These are phyloP conservation scores for Pezicula radicicola DNA, from an alignment of 2,329 filamentous ascomycete genomes.

Conservation along the genomic window DNA sequence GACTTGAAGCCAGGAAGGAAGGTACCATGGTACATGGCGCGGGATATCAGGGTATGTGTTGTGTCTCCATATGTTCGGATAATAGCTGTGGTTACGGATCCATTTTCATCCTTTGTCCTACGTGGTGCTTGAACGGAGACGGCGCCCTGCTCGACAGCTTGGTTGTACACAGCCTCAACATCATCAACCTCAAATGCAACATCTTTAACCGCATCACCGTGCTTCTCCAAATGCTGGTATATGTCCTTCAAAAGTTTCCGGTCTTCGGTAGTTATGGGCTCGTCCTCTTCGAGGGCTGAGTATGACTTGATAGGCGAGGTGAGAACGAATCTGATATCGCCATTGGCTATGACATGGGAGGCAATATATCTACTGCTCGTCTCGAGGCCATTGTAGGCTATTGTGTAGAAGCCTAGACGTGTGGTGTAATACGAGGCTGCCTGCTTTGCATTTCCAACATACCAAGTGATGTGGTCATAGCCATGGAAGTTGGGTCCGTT, in stretches of 20 bases:
- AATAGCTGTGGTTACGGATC: constrained; percentile 69
- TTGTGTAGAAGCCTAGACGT: constrained; percentile 78
- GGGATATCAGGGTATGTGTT: constrained; percentile 85
- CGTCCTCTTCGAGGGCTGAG: constrained; percentile 50
- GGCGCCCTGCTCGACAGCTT: constrained; percentile 66
- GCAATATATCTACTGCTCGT: constrained; percentile 79
- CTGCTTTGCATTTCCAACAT: constrained; percentile 95
- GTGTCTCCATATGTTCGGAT: constrained; percentile 95
- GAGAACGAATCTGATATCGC: constrained; percentile 76
- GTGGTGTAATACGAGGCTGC: constrained; percentile 84
- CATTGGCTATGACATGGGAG: constrained; percentile 80
- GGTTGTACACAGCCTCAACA: constrained; percentile 74
- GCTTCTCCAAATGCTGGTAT: constrained; percentile 77
- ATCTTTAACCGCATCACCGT: constrained; percentile 93
- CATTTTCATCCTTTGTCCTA: constrained; percentile 53
- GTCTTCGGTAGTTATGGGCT: constrained; percentile 62
- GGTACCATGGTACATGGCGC: constrained; percentile 63
- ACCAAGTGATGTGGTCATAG: constrained; percentile 94
- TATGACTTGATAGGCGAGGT: constrained; percentile 73
- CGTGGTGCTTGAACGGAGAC: constrained; percentile 60
- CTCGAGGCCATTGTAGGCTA: constrained; percentile 86
- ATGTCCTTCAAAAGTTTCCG: constrained; percentile 67
- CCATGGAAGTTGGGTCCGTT: constrained; percentile 63
- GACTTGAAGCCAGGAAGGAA: constrained; percentile 83
- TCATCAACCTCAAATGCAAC: constrained; percentile 94